Evolutionary conservation across 768 basidiomycete species (phyloP).

Genomic region (Boletellus ananiceps): DNA sequence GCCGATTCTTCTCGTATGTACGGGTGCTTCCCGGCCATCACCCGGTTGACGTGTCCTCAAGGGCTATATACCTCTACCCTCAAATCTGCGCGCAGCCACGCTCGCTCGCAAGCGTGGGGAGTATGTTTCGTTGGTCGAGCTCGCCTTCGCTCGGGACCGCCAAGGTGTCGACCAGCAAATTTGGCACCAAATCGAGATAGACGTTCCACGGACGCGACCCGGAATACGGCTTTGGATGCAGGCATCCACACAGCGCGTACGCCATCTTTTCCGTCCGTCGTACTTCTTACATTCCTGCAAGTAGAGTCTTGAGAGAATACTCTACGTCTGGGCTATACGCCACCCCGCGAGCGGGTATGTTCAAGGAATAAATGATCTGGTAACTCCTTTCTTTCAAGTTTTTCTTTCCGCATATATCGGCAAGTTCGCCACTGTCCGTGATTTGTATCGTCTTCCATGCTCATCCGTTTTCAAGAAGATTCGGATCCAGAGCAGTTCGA

Average conservation of each 20-base stretch:
- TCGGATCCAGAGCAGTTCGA: constrained; percentile 89
- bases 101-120: constrained; percentile 89
- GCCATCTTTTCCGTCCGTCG: constrained; percentile 19
- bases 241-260: constrained; percentile 80
- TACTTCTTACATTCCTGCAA: constrained; percentile 19
- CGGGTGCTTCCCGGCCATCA: background rate
- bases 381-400: constrained; percentile 95
- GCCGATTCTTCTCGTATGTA: constrained; percentile 85
- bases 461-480: constrained; percentile 44
- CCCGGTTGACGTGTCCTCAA: constrained; percentile 28
- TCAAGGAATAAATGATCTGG: constrained; percentile 98
- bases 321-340: constrained; percentile 98
- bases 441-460: background rate
- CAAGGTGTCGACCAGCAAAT: constrained; percentile 91
- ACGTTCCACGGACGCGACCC: constrained; percentile 92
- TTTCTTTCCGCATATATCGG: constrained; percentile 95
- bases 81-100: constrained; percentile 66
- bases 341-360: constrained; percentile 99
- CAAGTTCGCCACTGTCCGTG: constrained; percentile 30
- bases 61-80: constrained; percentile 91
- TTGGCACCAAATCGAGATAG: constrained; percentile 99
- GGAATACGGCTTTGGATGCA: constrained; percentile 92
- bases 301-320: constrained; percentile 87
- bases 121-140: constrained; percentile 82
- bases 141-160: constrained; percentile 83